Conservation (phyloP, 192 early-diverging fungal species). For the Lobulomyces angularis region DNA sequence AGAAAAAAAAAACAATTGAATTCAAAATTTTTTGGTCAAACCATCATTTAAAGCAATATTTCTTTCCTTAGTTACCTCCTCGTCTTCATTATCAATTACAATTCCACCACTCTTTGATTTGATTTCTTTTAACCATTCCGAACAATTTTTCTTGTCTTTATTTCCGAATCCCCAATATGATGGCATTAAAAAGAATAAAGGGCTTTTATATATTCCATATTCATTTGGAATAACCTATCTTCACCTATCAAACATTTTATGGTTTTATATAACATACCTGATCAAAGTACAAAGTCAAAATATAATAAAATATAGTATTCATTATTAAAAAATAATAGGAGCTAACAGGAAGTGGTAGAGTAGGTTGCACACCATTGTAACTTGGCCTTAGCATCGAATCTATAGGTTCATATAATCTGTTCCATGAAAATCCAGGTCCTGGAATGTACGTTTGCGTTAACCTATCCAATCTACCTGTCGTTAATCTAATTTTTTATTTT, state of each 20-base stretch:
- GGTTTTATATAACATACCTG: too few species aligned
- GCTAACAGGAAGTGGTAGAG: conserved; percentile 45
- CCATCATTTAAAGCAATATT: too few species aligned
- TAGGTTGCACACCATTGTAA: conserved; percentile 33
- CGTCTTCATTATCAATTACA: conserved; percentile 18
- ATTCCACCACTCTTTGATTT: conserved; percentile 7
- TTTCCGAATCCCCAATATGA: conserved; percentile 28
- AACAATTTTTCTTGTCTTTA: conserved; percentile 12
- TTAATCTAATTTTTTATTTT: conserved; percentile 7
- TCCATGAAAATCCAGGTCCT: conserved; percentile 50
- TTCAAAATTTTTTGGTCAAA: conserved; percentile 11
- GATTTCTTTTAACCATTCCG: conserved; percentile 23
- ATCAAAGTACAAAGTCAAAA: conserved; percentile 63
- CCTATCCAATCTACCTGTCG: conserved; percentile 32
- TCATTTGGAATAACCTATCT: conserved; percentile 70
- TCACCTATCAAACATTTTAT: too few species aligned
- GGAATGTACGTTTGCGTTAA: conserved; percentile 50
- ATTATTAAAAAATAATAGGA: conserved; percentile 53
- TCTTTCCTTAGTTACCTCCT: conserved; percentile 24
- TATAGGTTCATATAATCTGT: conserved; percentile 28
- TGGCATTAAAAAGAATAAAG: conserved; percentile 34
- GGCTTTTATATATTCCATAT: conserved; percentile 40
- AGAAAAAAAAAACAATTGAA: neutral
- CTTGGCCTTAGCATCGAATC: conserved; percentile 26
- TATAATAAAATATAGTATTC: conserved; percentile 34